These are phyloP conservation scores for Atkinsonella hypoxylon DNA, from an alignment of 2,329 filamentous ascomycete species.

Conservation along the genomic window DNA sequence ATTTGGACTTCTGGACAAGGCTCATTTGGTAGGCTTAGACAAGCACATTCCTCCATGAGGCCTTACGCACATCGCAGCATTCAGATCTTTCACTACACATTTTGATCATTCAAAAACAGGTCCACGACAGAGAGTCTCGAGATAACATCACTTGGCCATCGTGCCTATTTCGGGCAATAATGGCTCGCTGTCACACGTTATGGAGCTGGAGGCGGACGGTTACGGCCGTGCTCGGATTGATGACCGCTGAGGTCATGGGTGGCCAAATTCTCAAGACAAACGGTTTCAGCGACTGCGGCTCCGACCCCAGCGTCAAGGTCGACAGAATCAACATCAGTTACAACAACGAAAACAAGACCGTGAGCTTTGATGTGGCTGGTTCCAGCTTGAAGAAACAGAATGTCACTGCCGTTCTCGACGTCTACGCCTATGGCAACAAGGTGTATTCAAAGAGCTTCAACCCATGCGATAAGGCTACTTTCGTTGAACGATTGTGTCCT, in stretches of 20 bases:
- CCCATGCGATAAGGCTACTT: slow-evolving; percentile 59
- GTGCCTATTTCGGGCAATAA: slow-evolving; percentile 12
- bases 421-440: slow-evolving; percentile 72
- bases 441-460: slow-evolving; percentile 75
- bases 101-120: too few species aligned
- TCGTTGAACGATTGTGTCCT: slow-evolving; percentile 68
- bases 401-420: slow-evolving; percentile 62
- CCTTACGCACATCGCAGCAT: too few species aligned
- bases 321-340: slow-evolving; percentile 67
- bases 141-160: neutral
- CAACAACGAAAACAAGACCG: slow-evolving; percentile 57
- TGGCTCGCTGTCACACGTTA: slow-evolving; percentile 19
- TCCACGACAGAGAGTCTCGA: neutral
- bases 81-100: too few species aligned
- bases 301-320: slow-evolving; percentile 48
- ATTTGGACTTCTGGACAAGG: too few species aligned
- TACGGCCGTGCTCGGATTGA: slow-evolving; percentile 22
- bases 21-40: too few species aligned
- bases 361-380: slow-evolving; percentile 75
- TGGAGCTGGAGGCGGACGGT: slow-evolving; percentile 18
- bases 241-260: slow-evolving; percentile 41
- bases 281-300: slow-evolving; percentile 63
- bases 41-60: too few species aligned
- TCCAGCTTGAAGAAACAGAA: slow-evolving; percentile 64
- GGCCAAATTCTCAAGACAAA: slow-evolving; percentile 65